Evolutionary conservation across 306 rosid genomes (phyloP), one percentile per base, ranked within the genome.

Genomic region (Hippophae gyantsensis): DNA sequence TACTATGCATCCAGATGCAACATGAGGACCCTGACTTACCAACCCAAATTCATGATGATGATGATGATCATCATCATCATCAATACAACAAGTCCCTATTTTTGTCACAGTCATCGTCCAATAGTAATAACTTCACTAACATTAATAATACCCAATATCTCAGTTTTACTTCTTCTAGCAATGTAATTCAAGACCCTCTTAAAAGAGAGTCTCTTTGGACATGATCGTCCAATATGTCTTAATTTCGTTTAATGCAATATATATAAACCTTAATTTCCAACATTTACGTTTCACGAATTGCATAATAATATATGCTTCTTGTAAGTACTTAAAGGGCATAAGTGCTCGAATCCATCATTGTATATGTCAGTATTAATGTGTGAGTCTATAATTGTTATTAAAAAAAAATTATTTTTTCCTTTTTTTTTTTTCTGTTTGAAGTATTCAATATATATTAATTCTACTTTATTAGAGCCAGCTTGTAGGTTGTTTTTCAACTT

Each of bases 1-100:
- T 84, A 9, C 84, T 87, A 0, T 75, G 90, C 80, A 55, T 84
- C 64, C 92, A 84, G 72, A 87, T 76, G 92, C 89, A 82, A 40
- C 89, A 75, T 58, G 86, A 81, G 32, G 38, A 32, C 4, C 5
- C 38, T 11, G 3, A 53, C 10, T 53, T 69, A 38, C 42, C 73
- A 43, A 48, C 38, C 38, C 38, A 32, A 32, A 5, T 63, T 42
- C 78, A 32, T 4, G 38, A 63, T 9, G 55, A 54, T 3, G 55
- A 54, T 3, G n/a, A 43, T 9, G 66, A 64, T 58, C 66, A 64
- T 46, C 62, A 59, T 3, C 62, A 69, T 9, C 61, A 57, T 25
- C 67, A 60, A 14, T 55, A 60, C 45, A 76, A 82, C 42, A 81
- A 70, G 63, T 78, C 81, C 1, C 23, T 82, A 43, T 64, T 76